Evolutionary conservation across 1,284 basidiomycete genomes (phyloP), one percentile per base, ranked within the genome.

Genomic region (Cutaneotrichosporon dermatis): DNA sequence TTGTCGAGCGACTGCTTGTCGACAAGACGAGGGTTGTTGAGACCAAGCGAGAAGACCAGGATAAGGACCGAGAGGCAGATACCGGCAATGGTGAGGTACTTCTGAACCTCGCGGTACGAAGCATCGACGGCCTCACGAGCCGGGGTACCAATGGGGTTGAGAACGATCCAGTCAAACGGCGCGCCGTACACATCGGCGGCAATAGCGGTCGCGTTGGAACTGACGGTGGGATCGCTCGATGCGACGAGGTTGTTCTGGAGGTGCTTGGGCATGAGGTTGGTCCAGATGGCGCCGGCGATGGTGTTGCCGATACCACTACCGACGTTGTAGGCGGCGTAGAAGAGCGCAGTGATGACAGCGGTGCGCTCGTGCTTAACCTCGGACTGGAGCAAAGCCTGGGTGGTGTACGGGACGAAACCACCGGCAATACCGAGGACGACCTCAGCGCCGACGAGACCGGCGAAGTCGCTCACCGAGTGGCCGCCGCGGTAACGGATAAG

Each of bases 271-370:
- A 69, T 62, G 35, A 51, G 46, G 60, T 51, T 69, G 34, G 57
- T 67, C 66, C 79, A 80, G 60, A 81, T 78, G 6, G 72, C 77
- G 36, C 74, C 79, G 6, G 78, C 77, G 63, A 80, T 72, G 16
- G 75, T 71, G 59, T 72, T 71, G 12, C 79, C 79, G 35, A 80
- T 63, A 0, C 75, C 74, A 11, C 70, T 70, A n/a, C 79, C 79
- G 58, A 80, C 70, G 48, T 71, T 70, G 69, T 79, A 79, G 2
- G 67, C 65, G 40, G 71, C 69, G 66, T 79, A 78, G 10, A 69
- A 69, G 25, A 80, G 65, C 1, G 69, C 70, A 37, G 77, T 77
- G 54, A 81, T 67, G 41, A 76, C 66, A 16, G 79, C 78, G 9
- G 76, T 65, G 43, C 69, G 69, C 60, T 80, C 78, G 70, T 80